Conservation (phyloP, 768 basidiomycete genomes). For the Phaeotremella fagi region DNA sequence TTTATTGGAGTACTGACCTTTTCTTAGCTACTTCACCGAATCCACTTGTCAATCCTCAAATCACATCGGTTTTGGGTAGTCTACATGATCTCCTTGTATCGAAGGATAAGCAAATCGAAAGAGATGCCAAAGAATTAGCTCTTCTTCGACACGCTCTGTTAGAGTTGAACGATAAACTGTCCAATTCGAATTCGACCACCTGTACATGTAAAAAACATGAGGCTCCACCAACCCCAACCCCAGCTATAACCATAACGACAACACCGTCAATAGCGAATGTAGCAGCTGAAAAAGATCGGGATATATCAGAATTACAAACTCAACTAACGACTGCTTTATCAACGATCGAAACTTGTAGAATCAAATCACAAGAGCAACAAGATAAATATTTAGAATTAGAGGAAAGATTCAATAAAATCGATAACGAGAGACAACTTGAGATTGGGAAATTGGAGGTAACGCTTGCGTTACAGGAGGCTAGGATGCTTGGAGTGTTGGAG, state of each 20-base stretch:
- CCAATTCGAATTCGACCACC: not conserved
- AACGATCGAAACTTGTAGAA: constrained; percentile 17
- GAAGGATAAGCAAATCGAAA: constrained; percentile 41
- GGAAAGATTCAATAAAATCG: constrained; percentile 10
- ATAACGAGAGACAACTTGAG: constrained; percentile 18
- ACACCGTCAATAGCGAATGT: constrained; percentile 17
- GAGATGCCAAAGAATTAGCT: constrained; percentile 38
- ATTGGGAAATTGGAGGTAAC: constrained; percentile 28
- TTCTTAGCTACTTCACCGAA: too few relatives aligned
- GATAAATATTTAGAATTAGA: constrained; percentile 23
- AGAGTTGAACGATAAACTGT: constrained; percentile 41
- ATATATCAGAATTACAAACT: constrained; percentile 25
- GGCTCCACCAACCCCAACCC: constrained; percentile 3
- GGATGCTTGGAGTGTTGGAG: constrained; percentile 22
- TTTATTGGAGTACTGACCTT: too few relatives aligned
- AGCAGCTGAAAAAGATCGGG: constrained; percentile 5
- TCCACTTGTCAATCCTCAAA: constrained; percentile 26
- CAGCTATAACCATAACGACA: constrained; percentile 34
- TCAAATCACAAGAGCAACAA: constrained; percentile 12
- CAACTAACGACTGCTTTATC: constrained; percentile 29
- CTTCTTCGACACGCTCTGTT: constrained; percentile 33
- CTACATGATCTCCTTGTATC: constrained; percentile 35
- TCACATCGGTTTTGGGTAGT: constrained; percentile 29
- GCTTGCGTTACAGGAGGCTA: constrained; percentile 31
- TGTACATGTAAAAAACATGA: constrained; percentile 17